Evolutionary conservation across 257 asterid genomes (phyloP), one percentile per base, ranked within the genome.

Genomic region (Plectranthus barbatus): DNA sequence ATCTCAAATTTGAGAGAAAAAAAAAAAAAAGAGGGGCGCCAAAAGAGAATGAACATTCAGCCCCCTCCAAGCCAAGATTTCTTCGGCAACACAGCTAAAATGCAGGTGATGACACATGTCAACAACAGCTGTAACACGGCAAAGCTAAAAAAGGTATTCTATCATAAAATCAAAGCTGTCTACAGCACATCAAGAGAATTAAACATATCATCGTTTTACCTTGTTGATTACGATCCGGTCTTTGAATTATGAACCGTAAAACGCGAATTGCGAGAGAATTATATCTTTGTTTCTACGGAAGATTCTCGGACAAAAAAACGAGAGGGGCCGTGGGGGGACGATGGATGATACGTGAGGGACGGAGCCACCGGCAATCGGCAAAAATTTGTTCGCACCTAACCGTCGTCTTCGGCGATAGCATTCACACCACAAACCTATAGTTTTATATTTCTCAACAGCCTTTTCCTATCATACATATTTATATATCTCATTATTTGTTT

Each of bases 351-450:
- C 54, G 50, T 48, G 55, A 67, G 42, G 67, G 67, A 26, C 74
- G 69, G 74, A 62, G 72, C 58, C 72, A 75, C 67, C 74, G 60
- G 72, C 71, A 26, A 40, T 36, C 44, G 73, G 70, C 46, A 19
- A n/a, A 69, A 42, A 15, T 40, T 56, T 23, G 68, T 5, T 60
- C 68, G 67, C 46, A 40, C 60, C 56, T 14, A 24, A 55, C 50
- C 67, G 72, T 44, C 78, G 72, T 50, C 49, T 61, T 81, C 67
- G 50, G 9, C 71, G 51, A 77, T 66, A 66, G 77, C 72, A 11
- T 63, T 53, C 79, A 19, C 58, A 62, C 61, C 52, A 53, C 57
- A 7, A 39, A 63, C 45, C 56, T 23, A 56, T 13, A 37, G 6
- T 26, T 58, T 52, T 20, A 41, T 52, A 26, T n/a, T 41, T 29